These are phyloP conservation scores for Keithomyces neogunnii DNA, from an alignment of 2,329 filamentous ascomycete genomes.

Conservation along the genomic window DNA sequence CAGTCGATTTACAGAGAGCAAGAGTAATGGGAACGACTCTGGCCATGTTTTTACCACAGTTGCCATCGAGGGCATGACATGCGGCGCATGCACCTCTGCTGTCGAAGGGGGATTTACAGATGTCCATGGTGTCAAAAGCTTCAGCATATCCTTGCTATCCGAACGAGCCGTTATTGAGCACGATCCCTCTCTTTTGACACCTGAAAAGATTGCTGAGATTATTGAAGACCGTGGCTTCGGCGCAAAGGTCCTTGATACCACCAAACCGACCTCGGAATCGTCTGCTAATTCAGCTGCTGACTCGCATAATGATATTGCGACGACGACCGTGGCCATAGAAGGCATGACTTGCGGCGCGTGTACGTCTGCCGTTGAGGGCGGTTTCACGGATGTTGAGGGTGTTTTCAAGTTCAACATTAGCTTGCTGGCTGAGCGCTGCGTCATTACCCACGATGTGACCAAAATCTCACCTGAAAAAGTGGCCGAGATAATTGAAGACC, in stretches of 20 bases:
- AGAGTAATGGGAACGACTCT: slow-evolving; percentile 29
- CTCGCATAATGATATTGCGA: slow-evolving; percentile 38
- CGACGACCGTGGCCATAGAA: slow-evolving; percentile 80
- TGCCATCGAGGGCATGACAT: slow-evolving; percentile 82
- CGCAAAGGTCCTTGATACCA: slow-evolving; percentile 67
- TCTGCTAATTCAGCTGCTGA: slow-evolving; percentile 20
- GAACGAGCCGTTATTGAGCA: slow-evolving; percentile 83
- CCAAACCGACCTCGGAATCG: slow-evolving; percentile 28
- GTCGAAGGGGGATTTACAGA: slow-evolving; percentile 74
- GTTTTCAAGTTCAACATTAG: slow-evolving; percentile 90
- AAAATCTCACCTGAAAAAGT: slow-evolving; percentile 68
- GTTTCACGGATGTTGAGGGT: slow-evolving; percentile 69
- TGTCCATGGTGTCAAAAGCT: slow-evolving; percentile 61
- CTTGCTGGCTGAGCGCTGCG: slow-evolving; percentile 82
- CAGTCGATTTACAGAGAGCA: slow-evolving; percentile 26
- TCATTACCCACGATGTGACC: slow-evolving; percentile 72
- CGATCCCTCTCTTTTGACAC: slow-evolving; percentile 48
- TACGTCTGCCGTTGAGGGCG: slow-evolving; percentile 81
- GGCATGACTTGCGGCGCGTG: slow-evolving; percentile 98
- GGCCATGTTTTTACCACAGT: slow-evolving; percentile 61
- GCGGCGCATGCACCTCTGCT: slow-evolving; percentile 79
- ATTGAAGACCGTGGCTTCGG: slow-evolving; percentile 72
- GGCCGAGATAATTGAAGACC: slow-evolving; percentile 75
- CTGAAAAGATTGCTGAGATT: slow-evolving; percentile 46
- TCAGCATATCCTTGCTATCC: slow-evolving; percentile 76